Percentiles rank a stretch among this genome's conserved stretches.
Evolutionary conservation across 768 basidiomycete species (phyloP).

Genomic region (Termitomyces heimii): DNA sequence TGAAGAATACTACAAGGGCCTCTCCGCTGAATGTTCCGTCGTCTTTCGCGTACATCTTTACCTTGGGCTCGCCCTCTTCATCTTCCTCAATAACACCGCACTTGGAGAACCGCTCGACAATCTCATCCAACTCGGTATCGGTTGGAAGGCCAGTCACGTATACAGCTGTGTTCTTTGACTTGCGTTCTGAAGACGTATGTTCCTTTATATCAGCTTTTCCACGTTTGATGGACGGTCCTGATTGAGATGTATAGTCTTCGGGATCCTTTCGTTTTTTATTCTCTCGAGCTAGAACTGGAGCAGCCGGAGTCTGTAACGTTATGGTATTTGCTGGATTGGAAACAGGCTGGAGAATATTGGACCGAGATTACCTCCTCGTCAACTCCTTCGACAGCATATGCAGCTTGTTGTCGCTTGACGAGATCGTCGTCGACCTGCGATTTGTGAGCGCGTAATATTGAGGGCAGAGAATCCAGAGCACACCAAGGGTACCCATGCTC

Average conservation of each 20-base stretch:
- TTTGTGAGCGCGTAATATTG: slow-evolving; percentile 5
- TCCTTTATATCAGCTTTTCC: slow-evolving; percentile 52
- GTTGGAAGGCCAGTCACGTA: slow-evolving; percentile 82
- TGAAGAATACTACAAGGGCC: slow-evolving; percentile 94
- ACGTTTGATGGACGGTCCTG: slow-evolving; percentile 60
- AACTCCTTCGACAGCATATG: slow-evolving; percentile 88
- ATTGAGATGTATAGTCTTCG: slow-evolving; percentile 56
- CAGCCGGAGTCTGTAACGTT: slow-evolving; percentile 66
- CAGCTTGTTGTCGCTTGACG: slow-evolving; percentile 87
- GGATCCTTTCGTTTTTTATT: slow-evolving; percentile 77
- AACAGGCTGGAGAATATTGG: not conserved
- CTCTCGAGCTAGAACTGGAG: slow-evolving; percentile 74
- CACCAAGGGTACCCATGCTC: slow-evolving; percentile 82
- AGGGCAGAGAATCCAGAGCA: slow-evolving; percentile 19
- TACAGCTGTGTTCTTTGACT: slow-evolving; percentile 89
- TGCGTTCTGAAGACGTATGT: slow-evolving; percentile 42
- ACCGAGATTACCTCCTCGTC: slow-evolving; percentile 76
- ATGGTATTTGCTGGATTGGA: not conserved
- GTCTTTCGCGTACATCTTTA: slow-evolving; percentile 92
- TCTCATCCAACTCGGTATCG: slow-evolving; percentile 67
- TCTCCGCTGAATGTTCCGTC: slow-evolving; percentile 90
- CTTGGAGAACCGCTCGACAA: slow-evolving; percentile 83
- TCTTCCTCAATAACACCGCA: slow-evolving; percentile 94
- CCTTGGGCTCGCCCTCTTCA: slow-evolving; percentile 83
- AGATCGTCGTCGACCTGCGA: slow-evolving; percentile 82